Evolutionary conservation across 345 rosid species (phyloP).

Genomic region (Microcos paniculata): DNA sequence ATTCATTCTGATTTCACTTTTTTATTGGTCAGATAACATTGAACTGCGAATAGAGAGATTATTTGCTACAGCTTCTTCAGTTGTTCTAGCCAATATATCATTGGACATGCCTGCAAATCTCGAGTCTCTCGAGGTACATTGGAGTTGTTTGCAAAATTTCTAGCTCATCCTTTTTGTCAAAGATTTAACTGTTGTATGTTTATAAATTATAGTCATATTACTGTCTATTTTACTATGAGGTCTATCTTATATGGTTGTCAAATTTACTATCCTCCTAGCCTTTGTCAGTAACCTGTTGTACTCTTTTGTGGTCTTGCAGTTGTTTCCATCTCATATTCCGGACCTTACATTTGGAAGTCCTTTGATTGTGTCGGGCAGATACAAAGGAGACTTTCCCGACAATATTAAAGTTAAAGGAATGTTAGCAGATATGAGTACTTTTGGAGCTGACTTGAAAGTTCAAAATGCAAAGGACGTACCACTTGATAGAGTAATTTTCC

Average conservation of each 20-base stretch:
- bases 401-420: slow-evolving; percentile 52
- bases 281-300: slow-evolving; percentile 7
- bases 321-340: slow-evolving; percentile 54
- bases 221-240: neutral
- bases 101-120: slow-evolving; percentile 49
- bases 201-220: neutral
- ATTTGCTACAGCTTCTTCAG: slow-evolving; percentile 54
- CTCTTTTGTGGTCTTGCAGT: slow-evolving; percentile 37
- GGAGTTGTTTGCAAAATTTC: slow-evolving; percentile 1
- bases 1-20: slow-evolving; percentile 16
- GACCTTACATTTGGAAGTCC: slow-evolving; percentile 68
- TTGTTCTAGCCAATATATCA: slow-evolving; percentile 49
- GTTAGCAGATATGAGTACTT: slow-evolving; percentile 58
- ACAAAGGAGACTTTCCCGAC: slow-evolving; percentile 62
- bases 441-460: slow-evolving; percentile 53
- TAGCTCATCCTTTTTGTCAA: neutral
- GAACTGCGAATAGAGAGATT: slow-evolving; percentile 54
- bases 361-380: slow-evolving; percentile 71
- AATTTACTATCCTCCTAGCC: neutral
- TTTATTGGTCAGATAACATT: slow-evolving; percentile 58
- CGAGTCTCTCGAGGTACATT: slow-evolving; percentile 69
- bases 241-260: neutral
- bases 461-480: slow-evolving; percentile 58
- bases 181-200: neutral
- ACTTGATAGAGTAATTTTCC: slow-evolving; percentile 50